phyloP scores from a whole-genome alignment of 352 stramenopile genomes.

The Aphanomyces invadans region DNA sequence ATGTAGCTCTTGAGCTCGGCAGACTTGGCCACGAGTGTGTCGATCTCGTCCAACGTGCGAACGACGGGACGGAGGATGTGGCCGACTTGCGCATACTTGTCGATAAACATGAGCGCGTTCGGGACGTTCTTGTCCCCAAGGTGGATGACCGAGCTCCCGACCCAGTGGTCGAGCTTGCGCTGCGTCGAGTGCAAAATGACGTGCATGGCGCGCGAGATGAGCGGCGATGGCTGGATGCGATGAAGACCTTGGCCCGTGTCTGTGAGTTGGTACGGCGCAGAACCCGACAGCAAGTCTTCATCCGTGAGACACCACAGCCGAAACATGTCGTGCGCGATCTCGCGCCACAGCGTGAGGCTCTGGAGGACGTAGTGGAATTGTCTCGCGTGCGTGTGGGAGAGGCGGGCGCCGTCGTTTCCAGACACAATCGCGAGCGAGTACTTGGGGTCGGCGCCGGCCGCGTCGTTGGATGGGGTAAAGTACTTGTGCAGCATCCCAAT shows the following conservation, averaged over 20 bases:
- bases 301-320: constrained; percentile 93
- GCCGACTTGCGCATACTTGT: constrained; percentile 96
- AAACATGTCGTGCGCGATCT: constrained; percentile 96
- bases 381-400: constrained; percentile 91
- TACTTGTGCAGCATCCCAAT: constrained; percentile 82
- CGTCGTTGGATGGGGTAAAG: constrained; percentile 57
- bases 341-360: constrained; percentile 92
- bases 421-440: constrained; percentile 90
- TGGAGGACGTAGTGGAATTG: constrained; percentile 97
- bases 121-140: constrained; percentile 97
- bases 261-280: constrained; percentile 78
- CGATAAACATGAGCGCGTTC: constrained; percentile 97
- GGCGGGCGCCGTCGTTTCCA: constrained; percentile 86
- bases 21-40: constrained; percentile 40
- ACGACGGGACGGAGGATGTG: constrained; percentile 84
- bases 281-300: constrained; percentile 84
- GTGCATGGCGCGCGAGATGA: constrained; percentile 93
- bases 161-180: constrained; percentile 69
- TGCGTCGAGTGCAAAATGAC: constrained; percentile 85
- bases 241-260: constrained; percentile 95
- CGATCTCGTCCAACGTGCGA: constrained; percentile 74
- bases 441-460: constrained; percentile 48
- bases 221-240: constrained; percentile 89
- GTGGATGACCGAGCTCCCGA: constrained; percentile 94
- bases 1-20: constrained; percentile 56